Evolutionary conservation across 352 stramenopile species (phyloP), one percentile per base, ranked within the genome.

Genomic region (Peronospora tabacina): DNA sequence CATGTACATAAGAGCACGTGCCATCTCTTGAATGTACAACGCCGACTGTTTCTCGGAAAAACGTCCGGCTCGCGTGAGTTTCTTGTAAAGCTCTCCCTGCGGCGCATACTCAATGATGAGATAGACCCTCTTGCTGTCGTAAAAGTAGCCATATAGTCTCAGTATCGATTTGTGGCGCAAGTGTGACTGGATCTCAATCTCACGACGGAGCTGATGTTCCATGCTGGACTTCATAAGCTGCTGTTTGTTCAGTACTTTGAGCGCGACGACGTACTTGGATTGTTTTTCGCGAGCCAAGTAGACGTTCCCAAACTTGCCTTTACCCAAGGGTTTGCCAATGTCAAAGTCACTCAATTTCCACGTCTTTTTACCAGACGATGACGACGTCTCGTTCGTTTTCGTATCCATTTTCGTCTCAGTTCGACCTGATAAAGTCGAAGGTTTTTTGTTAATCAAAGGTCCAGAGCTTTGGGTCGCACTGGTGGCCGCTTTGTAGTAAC

Each of bases 131-230:
- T 98, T 98, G 29, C 90, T 77, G 72, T 99, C 96, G 64, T 96
- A 98, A 61, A 99, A 99, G 71, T 98, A 99, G 7, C 96, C 96
- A 45, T 98, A 99, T 55, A 99, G 85, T 17, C 95, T 75, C 32
- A 98, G 65, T 41, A 99, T 98, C 55, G 98, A 98, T 47, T 88
- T 86, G 68, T 99, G 94, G 12, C 94, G 77, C 29, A 99, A 60
- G 53, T 99, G 90, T 15, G 90, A 97, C 74, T 99, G 97, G 61
- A 99, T 99, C 77, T 99, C 97, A 55, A 99, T 99, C 76, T 99
- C 97, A 8, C 97, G 85, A 5, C 97, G 87, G 19, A 99, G 63
- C 66, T 99, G 97, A 63, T 99, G 90, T 66, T 99, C 96, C 30
- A 99, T 95, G 32, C 90, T 94, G 36, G 82, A 93, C 73, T 98